Conservation (phyloP, 2,329 filamentous ascomycete species). For the Botrytis sinoallii region DNA sequence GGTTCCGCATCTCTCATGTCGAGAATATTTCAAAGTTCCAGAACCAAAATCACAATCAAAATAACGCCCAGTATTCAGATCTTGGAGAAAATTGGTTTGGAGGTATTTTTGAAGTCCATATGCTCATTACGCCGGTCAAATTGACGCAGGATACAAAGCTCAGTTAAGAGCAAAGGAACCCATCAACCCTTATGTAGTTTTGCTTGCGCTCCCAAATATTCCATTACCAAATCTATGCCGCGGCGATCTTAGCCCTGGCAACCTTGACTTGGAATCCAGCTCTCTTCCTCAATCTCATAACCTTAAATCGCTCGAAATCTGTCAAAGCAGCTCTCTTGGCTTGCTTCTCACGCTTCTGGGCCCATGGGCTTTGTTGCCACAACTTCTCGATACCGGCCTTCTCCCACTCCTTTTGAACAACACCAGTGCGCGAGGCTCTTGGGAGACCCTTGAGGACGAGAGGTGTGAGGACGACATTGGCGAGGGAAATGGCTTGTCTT, state of each 20-base stretch:
- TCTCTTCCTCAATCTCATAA: constrained; percentile 99
- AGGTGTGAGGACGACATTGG: constrained; percentile 82
- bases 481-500: constrained; percentile 81
- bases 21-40: constrained; percentile 19
- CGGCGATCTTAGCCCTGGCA: constrained; percentile 84
- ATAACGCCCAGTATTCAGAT: constrained; percentile 11
- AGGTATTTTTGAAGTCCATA: constrained; percentile 55
- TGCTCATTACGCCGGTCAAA: constrained; percentile 62
- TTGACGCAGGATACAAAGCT: constrained; percentile 63
- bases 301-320: constrained; percentile 99
- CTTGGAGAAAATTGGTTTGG: constrained; percentile 15
- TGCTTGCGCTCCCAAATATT: constrained; percentile 44
- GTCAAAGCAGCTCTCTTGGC: constrained; percentile 86
- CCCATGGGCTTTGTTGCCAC: constrained; percentile 88
- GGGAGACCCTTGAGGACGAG: constrained; percentile 84
- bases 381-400: constrained; percentile 87
- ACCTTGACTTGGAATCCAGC: constrained; percentile 97
- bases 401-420: constrained; percentile 87
- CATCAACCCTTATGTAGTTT: constrained; percentile 53
- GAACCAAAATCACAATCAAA: constrained; percentile 13
- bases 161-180: constrained; percentile 55
- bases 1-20: background rate
- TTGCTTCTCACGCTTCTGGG: constrained; percentile 85
- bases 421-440: constrained; percentile 76
- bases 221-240: constrained; percentile 50